These are phyloP conservation scores for Gnetum montanum DNA, from an alignment of 75 land plant genomes.

Conservation along the genomic window DNA sequence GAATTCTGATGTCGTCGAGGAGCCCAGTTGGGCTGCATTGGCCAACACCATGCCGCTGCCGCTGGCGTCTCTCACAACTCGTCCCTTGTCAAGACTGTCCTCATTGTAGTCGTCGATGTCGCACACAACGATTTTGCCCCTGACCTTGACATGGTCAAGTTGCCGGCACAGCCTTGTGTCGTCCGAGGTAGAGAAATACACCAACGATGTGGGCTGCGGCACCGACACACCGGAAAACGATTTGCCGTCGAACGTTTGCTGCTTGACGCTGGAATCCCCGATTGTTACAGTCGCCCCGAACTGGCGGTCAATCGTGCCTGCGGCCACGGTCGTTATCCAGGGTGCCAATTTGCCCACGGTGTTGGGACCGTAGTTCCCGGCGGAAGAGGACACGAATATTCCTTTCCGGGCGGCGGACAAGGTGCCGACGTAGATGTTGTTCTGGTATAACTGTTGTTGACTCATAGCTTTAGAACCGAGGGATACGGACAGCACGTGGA, in stretches of 20 bases:
- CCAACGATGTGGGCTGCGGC: not conserved
- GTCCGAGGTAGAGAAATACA: not conserved
- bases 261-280: not conserved
- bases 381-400: constrained; percentile 24
- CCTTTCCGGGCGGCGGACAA: constrained; percentile 34
- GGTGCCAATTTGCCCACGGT: constrained; percentile 21
- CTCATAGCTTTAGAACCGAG: constrained; percentile 16
- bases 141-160: not conserved
- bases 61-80: constrained; percentile 15
- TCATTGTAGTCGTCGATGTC: not conserved
- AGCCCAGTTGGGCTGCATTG: not conserved
- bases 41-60: constrained; percentile 22
- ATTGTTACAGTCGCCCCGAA: not conserved
- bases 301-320: constrained; percentile 21
- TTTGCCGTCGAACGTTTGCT: not conserved
- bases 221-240: not conserved
- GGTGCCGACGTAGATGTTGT: constrained; percentile 21
- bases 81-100: not conserved
- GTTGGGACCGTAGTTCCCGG: constrained; percentile 29
- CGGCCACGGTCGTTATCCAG: constrained; percentile 34
- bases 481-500: constrained; percentile 39
- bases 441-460: not conserved
- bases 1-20: not conserved
- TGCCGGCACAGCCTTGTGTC: no score
- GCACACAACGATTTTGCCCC: not conserved